Evolutionary conservation across 495 filamentous ascomycete genomes (phyloP), one percentile per base, ranked within the genome.

Genomic region (Penicillium parvum): DNA sequence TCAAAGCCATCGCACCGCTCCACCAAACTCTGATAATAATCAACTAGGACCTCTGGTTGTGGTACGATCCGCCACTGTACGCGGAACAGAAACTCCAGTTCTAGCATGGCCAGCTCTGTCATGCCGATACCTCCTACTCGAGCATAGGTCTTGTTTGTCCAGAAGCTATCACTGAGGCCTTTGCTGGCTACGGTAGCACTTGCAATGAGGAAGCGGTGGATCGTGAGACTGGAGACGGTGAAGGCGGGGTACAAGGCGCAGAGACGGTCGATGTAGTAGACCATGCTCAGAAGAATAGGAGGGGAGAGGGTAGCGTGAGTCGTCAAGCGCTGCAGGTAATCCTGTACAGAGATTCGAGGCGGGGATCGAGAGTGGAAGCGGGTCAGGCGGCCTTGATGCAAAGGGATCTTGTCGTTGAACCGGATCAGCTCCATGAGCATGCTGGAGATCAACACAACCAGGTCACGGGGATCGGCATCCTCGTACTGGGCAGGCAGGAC

Each of bases 31-130:
- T 77, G 75, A 58, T 97, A 98, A 52, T 98, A 98, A 38, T 95
- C 90, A 32, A 84, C 88, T 33, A 98, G 65, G 3, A 92, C 83
- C 59, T 97, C 94, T 4, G 91, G 89, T 49, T 91, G 86, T 11
- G 92, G 92, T 7, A 98, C 90, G 55, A 98, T 98, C 42, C 84
- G 84, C 92, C 92, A 98, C 44, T 96, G 86, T 19, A 97, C 84
- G 48, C 86, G 73, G 60, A 86, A 85, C 25, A 98, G 62, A 55
- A 98, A 96, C 48, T 98, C 92, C 32, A 98, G 68, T 55, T 98
- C 92, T n/a, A 98, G 74, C 48, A 96, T 68, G 18, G 91, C 91
- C 52, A 98, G 67, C 58, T 98, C 92, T 34, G 79, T 78, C 34
- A 96, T 69, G 49, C 82, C 89, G 14, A 98, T 88, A 35, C 92